Evolutionary conservation across 345 rosid genomes (phyloP).

Genomic region (Bruguiera gymnorhiza): DNA sequence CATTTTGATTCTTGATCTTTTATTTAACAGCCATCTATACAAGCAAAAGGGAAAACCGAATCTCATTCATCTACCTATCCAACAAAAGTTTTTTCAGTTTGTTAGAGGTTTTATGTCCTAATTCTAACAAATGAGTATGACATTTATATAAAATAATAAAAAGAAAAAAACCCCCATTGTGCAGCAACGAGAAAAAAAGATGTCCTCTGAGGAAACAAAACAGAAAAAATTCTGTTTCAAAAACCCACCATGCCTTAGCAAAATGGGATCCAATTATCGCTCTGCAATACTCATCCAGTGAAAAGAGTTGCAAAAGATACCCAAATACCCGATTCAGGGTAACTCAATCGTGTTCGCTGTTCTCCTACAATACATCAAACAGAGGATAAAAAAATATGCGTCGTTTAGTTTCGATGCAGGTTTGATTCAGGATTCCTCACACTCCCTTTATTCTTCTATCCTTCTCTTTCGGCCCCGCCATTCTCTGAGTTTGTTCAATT

Average conservation of each 20-base stretch:
- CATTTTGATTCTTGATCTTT: not conserved
- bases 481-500: slow-evolving; percentile 3
- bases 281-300: not conserved
- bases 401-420: slow-evolving; percentile 29
- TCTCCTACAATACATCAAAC: not conserved
- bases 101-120: no score
- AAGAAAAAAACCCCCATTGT: no score
- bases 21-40: slow-evolving; percentile 7
- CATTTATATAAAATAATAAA: no score
- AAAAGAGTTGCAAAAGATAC: not conserved
- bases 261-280: not conserved
- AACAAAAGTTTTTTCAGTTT: not conserved
- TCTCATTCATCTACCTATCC: not conserved
- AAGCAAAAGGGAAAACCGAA: slow-evolving; percentile 16
- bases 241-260: not conserved
- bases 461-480: not conserved
- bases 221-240: slow-evolving; percentile 1
- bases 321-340: not conserved
- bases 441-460: not conserved
- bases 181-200: not conserved
- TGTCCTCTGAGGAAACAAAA: not conserved
- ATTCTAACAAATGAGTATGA: no score
- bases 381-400: not conserved
- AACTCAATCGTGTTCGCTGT: slow-evolving; percentile 9
- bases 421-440: slow-evolving; percentile 12